A percentile compares a stretch with the other conserved stretches of the same genome.
phyloP scores from a whole-genome alignment of 1,284 basidiomycete species.

The Moesziomyces sp. region DNA sequence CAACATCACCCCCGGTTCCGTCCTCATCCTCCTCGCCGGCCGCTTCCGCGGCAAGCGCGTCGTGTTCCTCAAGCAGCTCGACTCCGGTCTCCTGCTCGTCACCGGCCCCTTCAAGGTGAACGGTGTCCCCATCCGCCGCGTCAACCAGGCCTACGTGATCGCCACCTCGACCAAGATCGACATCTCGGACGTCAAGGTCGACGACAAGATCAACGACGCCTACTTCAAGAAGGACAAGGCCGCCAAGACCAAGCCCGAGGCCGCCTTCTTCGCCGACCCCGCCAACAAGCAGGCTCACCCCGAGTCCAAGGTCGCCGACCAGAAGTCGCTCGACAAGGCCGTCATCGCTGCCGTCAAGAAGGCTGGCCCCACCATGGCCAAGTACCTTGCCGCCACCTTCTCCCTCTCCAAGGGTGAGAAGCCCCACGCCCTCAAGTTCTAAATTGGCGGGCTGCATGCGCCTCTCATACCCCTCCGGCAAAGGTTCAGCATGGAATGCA shows the following conservation, averaged over 20 bases:
- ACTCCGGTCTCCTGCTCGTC: constrained; percentile 91
- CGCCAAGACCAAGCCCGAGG: constrained; percentile 89
- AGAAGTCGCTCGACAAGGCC: constrained; percentile 87
- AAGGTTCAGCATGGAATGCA: neutral
- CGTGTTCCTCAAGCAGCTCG: constrained; percentile 96
- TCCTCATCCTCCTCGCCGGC: constrained; percentile 96
- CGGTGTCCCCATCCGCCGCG: constrained; percentile 96
- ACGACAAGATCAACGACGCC: constrained; percentile 88
- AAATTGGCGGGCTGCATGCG: constrained; percentile 61
- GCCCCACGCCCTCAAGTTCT: constrained; percentile 89
- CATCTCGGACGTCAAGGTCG: constrained; percentile 76
- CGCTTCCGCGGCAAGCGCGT: constrained; percentile 99
- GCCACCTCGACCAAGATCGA: constrained; percentile 97
- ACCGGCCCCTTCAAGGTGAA: constrained; percentile 99
- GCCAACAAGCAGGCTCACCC: constrained; percentile 91
- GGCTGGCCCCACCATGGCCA: constrained; percentile 83
- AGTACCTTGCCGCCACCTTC: constrained; percentile 94
- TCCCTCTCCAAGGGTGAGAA: constrained; percentile 92
- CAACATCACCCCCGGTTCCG: constrained; percentile 91
- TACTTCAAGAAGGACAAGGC: constrained; percentile 77
- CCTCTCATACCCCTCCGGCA: constrained; percentile 15
- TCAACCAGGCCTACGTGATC: constrained; percentile 99
- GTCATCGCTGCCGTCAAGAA: constrained; percentile 90
- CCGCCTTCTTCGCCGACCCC: constrained; percentile 94
- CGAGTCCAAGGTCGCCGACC: constrained; percentile 88